phyloP scores from a whole-genome alignment of 2,329 filamentous ascomycete genomes.

The Aphanoascus verrucosus region DNA sequence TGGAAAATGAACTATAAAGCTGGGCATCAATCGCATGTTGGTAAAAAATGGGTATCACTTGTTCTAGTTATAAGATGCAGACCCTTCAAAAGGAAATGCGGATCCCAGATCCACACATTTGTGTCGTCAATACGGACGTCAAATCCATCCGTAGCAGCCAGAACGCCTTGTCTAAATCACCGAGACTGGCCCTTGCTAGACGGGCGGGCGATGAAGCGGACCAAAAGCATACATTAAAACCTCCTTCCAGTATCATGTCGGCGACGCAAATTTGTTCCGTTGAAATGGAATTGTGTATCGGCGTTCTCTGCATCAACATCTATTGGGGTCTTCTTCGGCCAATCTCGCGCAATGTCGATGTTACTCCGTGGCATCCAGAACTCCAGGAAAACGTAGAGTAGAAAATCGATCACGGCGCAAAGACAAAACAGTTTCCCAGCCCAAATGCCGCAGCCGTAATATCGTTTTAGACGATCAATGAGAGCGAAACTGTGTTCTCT shows the following conservation, averaged over 20 bases:
- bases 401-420: constrained; percentile 85
- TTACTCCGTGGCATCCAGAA: constrained; percentile 71
- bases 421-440: constrained; percentile 94
- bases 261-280: neutral
- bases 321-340: constrained; percentile 63
- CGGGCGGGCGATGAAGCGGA: too few species aligned
- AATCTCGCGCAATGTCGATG: constrained; percentile 83
- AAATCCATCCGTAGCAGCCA: too few species aligned
- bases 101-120: too few species aligned
- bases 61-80: too few species aligned
- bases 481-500: constrained; percentile 77
- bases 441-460: constrained; percentile 98
- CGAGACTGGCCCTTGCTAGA: too few species aligned
- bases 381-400: constrained; percentile 81
- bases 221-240: neutral
- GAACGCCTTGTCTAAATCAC: too few species aligned
- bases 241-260: constrained; percentile 2
- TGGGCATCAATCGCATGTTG: too few species aligned
- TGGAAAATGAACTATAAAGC: too few species aligned
- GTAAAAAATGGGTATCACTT: too few species aligned
- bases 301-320: neutral
- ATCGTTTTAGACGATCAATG: constrained; percentile 88
- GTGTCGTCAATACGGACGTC: too few species aligned
- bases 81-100: too few species aligned
- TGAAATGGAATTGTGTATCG: neutral